Conservation (phyloP, 192 early-diverging fungal species). For the Anaeromyces robustus region DNA sequence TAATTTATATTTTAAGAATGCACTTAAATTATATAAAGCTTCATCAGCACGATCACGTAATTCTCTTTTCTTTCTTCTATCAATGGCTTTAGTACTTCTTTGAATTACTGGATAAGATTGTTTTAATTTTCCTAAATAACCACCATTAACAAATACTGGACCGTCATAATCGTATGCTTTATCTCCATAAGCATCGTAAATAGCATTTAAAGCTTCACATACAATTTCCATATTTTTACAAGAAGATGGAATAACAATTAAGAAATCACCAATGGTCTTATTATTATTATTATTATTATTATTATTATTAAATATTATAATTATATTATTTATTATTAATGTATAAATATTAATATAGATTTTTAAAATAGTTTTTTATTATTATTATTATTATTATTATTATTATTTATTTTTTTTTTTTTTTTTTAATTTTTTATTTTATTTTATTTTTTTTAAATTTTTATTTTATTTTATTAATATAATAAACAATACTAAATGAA, state of each 20-base stretch:
- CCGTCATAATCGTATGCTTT: slow-evolving; percentile 62
- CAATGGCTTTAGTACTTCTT: slow-evolving; percentile 36
- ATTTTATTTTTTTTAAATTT: too few species aligned
- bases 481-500: too few species aligned
- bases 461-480: too few species aligned
- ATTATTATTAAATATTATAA: neutral
- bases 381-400: too few species aligned
- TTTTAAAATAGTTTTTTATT: too few species aligned
- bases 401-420: too few species aligned
- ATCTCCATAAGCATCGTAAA: slow-evolving; percentile 84
- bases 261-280: slow-evolving; percentile 38
- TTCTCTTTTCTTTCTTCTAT: slow-evolving; percentile 48
- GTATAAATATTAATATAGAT: too few species aligned
- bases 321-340: too few species aligned
- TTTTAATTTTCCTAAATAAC: slow-evolving; percentile 39
- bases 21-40: slow-evolving; percentile 57
- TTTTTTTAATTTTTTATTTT: too few species aligned
- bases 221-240: slow-evolving; percentile 3
- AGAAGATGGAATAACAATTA: slow-evolving; percentile 20
- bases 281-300: neutral
- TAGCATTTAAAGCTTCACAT: slow-evolving; percentile 59
- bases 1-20: slow-evolving; percentile 80
- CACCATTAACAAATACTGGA: slow-evolving; percentile 63
- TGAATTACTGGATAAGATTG: slow-evolving; percentile 26
- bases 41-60: slow-evolving; percentile 68